A percentile compares a stretch with the other conserved stretches of the same genome.
Evolutionary conservation across 1,139 yeast species (phyloP).

Genomic region (Taphrina confusa): DNA sequence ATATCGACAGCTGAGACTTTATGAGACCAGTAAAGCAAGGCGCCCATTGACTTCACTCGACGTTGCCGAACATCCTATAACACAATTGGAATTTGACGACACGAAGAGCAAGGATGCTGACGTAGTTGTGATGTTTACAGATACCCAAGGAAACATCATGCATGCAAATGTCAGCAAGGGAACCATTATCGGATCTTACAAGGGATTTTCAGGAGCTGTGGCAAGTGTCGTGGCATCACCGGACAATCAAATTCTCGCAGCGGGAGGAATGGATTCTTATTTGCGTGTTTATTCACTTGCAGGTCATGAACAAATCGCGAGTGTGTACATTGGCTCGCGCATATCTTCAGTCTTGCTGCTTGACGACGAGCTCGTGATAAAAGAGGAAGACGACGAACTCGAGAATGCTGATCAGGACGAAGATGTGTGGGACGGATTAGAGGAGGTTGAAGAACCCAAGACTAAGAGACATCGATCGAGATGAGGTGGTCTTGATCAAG

Average conservation of each 20-base stretch:
- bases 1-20: conserved; percentile 44
- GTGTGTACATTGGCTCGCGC: conserved; percentile 13
- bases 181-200: conserved; percentile 12
- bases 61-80: conserved; percentile 11
- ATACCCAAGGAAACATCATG: conserved; percentile 21
- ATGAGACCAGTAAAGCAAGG: conserved; percentile 44
- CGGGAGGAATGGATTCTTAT: conserved; percentile 25
- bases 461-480: too few relatives aligned
- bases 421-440: conserved; percentile 28
- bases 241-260: not conserved
- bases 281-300: conserved; percentile 8
- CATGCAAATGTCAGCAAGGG: conserved; percentile 1
- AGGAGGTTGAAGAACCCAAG: not conserved
- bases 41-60: conserved; percentile 41
- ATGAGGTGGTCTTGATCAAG: too few relatives aligned
- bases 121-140: conserved; percentile 4
- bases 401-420: conserved; percentile 21
- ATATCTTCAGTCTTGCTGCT: conserved; percentile 3
- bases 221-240: not conserved
- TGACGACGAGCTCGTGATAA: not conserved
- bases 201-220: conserved; percentile 24
- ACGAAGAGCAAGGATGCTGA: not conserved
- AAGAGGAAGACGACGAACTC: conserved; percentile 23
- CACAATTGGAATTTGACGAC: conserved; percentile 3
- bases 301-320: not conserved